Base-by-base conservation (phyloP, 768 basidiomycete species). In the Podaxis pistillaris region DNA sequence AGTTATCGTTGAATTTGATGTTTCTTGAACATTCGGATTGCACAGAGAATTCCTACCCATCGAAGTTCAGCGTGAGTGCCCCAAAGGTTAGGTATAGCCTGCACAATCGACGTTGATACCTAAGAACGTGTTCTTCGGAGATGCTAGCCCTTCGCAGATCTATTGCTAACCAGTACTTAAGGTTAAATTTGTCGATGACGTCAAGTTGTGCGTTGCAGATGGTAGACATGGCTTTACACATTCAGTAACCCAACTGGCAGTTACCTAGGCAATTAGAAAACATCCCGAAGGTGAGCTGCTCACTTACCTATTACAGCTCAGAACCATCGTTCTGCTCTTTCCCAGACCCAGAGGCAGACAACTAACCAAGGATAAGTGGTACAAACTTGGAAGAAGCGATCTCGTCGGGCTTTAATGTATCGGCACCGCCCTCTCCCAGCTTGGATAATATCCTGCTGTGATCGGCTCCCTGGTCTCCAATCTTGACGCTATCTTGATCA, bases 221-320 rank as follows among this genome's bases (percentile, higher is more conserved):
- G 19, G 73, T 79, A 17, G 81, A 77, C 60, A 83, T 78, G 1
- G 85, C 81, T 50, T 83, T 76, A 26, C 86, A 88, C 70, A 86
- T 91, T 72, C 81, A 87, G 44, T 76, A 71, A 41, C 89, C 90
- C 19, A 81, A 83, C 88, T 89, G 82, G 88, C 89, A 90, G 1
- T 89, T 89, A 59, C 83, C 81, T 66, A 28, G 1, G 4, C 15
- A 57, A 33, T 5, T 0, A 40, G 26, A 24, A 38, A 56, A 26
- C 55, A 12, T 2, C 11, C 30, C 11, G 53, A 1, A 41, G 46
- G 56, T 58, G 52, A 24, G 74, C 71, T 38, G 70, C 70, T 71
- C 71, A 81, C 69, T 73, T 74, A 76, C 89, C 89, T 55, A 91
- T 79, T 38, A 86, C 28, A 85, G 26, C 91, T 76, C 47, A 87